Percentiles rank a stretch among this genome's conserved stretches.
Conservation (phyloP, 1,139 yeast genomes). For the Suhomyces taliae region DNA sequence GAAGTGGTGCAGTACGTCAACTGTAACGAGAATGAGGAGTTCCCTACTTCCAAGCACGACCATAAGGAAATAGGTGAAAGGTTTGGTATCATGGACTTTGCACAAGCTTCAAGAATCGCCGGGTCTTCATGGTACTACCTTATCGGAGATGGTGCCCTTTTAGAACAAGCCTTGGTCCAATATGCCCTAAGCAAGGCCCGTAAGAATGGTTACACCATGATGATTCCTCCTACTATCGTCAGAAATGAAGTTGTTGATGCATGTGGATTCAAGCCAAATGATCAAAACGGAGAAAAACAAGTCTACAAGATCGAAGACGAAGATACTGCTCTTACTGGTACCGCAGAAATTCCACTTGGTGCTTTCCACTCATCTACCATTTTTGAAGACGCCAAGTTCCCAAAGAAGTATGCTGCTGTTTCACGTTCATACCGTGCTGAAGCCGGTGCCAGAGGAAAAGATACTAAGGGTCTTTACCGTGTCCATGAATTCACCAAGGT, state of each 20-base stretch:
- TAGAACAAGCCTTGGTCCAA: conserved; percentile 88
- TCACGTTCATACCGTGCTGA: conserved; percentile 93
- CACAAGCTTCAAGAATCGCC: conserved; percentile 68
- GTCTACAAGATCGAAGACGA: conserved; percentile 62
- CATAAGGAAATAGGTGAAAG: conserved; percentile 68
- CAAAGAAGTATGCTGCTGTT: conserved; percentile 71
- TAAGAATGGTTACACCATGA: conserved; percentile 63
- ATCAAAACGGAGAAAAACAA: conserved; percentile 83
- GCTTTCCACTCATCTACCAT: conserved; percentile 53
- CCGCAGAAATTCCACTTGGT: conserved; percentile 95
- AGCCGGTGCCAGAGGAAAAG: conserved; percentile 95
- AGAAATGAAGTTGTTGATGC: conserved; percentile 76
- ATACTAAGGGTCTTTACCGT: conserved; percentile 87
- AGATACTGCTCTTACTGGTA: conserved; percentile 74
- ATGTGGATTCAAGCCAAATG: conserved; percentile 96
- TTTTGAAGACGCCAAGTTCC: conserved; percentile 32
- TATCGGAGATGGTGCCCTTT: conserved; percentile 78
- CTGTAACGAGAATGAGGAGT: conserved; percentile 28
- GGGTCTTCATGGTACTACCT: conserved; percentile 92
- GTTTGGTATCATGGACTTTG: conserved; percentile 67
- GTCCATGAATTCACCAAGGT: conserved; percentile 99
- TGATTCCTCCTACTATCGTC: conserved; percentile 85
- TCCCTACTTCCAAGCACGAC: conserved; percentile 32
- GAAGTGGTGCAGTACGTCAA: conserved; percentile 54
- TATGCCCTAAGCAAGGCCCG: conserved; percentile 72